Evolutionary conservation across 1,139 yeast genomes (phyloP), one percentile per base, ranked within the genome.

Genomic region (Taphrina flavorubra): DNA sequence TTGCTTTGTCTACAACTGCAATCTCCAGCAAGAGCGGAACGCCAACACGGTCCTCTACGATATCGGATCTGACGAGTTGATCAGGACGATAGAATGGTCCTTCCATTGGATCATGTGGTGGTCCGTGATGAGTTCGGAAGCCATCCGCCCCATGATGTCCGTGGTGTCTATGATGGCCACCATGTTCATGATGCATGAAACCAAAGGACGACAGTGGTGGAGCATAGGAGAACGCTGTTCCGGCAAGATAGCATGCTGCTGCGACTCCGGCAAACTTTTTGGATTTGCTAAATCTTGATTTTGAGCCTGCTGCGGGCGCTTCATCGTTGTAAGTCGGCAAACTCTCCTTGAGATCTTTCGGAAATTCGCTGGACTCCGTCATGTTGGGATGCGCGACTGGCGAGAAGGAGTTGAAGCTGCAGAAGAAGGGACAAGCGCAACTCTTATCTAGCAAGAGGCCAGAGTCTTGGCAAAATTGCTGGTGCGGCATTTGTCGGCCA

Each of bases 391-490:
- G 31, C 31, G 4, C 31, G 31, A 25, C 4, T 25, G 31, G 4
- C 31, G 4, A 25, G 4, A 25, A 25, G 31, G 47, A 16, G 60
- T 2, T 10, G 46, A 8, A 18, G n/a, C 25, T 14, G 36, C 36
- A n/a, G 49, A 31, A 20, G n/a, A 16, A 40, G 11, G 36, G 53
- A 25, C 34, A n/a, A 34, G 36, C 36, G 36, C 7, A 11, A 8
- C 6, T 34, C 53, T 49, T 49, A 49, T 20, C 36, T 10, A 25
- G 53, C 36, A n/a, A 25, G 14, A 25, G 8, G 5, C 5, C 3
- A 11, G n/a, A 49, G 39, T 56, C 60, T 56, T 56, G 60, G 60
- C 60, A 39, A 56, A 56, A 20, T 20, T 56, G 60, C 60, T 56
- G 60, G 37, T 13, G 18, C 49, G 47, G 46, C 46, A 16, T 8